Conservation (phyloP, 495 filamentous ascomycete species). For the Terfezia boudieri region DNA sequence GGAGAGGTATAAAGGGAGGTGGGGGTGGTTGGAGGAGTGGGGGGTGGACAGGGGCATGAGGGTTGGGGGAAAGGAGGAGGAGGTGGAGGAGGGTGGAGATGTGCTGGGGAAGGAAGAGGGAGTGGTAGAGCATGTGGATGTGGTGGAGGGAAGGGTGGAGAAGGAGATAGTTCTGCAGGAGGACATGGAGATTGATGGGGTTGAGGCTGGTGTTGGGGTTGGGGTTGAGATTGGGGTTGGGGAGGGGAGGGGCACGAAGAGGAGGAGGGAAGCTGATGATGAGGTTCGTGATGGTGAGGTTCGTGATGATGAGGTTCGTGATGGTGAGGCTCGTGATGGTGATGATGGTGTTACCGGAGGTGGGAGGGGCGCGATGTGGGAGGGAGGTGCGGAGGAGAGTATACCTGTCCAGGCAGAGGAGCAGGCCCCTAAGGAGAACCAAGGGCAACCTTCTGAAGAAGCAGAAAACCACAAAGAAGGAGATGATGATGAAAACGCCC, state of each 20-base stretch:
- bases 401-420: background rate
- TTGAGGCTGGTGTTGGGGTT: constrained; percentile 5
- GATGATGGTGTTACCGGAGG: background rate
- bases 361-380: background rate
- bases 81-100: constrained; percentile 3
- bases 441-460: no score
- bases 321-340: no score
- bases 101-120: background rate
- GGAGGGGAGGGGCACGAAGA: background rate
- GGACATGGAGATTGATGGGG: constrained; percentile 3
- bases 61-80: background rate
- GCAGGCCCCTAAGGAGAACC: background rate
- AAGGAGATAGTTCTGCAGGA: constrained; percentile 4
- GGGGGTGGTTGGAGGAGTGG: no score
- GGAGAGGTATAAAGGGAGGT: no score
- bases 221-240: background rate
- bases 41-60: no score
- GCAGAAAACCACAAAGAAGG: background rate
- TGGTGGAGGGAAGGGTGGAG: constrained; percentile 4
- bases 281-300: no score
- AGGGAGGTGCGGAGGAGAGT: background rate
- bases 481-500: no score
- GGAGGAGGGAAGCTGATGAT: background rate
- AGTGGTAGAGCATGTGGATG: constrained; percentile 1
- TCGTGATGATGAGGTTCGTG: no score